Percentiles rank a stretch among this genome's conserved stretches.
Conservation (phyloP, 805 yeast species). For the Zygosaccharomyces bailii region DNA sequence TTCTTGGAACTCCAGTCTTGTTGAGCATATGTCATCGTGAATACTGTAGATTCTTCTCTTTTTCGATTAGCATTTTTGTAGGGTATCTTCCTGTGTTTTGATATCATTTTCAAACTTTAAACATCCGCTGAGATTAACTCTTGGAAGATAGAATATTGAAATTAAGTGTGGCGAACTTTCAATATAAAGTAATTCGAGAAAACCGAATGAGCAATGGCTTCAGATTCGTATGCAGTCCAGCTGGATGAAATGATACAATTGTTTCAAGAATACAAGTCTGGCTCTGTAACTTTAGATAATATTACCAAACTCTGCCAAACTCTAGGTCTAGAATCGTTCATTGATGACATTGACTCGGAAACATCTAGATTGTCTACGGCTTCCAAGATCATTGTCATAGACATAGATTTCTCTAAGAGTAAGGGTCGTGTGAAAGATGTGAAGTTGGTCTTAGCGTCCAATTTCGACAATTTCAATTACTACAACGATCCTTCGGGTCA, state of each 20-base stretch:
- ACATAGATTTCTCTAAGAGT: slow-evolving; percentile 33
- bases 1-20: too few relatives aligned
- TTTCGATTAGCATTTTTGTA: too few relatives aligned
- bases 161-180: neutral
- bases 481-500: slow-evolving; percentile 20
- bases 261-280: slow-evolving; percentile 35
- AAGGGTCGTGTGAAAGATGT: slow-evolving; percentile 33
- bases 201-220: slow-evolving; percentile 19
- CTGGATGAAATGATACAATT: slow-evolving; percentile 31
- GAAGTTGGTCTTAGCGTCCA: slow-evolving; percentile 37
- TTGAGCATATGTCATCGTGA: too few relatives aligned
- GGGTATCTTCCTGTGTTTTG: neutral
- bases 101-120: neutral
- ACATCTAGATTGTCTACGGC: slow-evolving; percentile 36
- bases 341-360: slow-evolving; percentile 30
- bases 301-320: slow-evolving; percentile 36
- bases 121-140: neutral
- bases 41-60: too few relatives aligned
- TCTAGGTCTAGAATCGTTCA: slow-evolving; percentile 34
- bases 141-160: neutral
- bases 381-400: slow-evolving; percentile 37
- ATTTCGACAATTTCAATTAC: slow-evolving; percentile 37
- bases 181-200: neutral
- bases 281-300: slow-evolving; percentile 32
- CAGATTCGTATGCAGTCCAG: slow-evolving; percentile 28